Evolutionary conservation across 1,284 basidiomycete genomes (phyloP).

Genomic region (Earliella scabrosa): DNA sequence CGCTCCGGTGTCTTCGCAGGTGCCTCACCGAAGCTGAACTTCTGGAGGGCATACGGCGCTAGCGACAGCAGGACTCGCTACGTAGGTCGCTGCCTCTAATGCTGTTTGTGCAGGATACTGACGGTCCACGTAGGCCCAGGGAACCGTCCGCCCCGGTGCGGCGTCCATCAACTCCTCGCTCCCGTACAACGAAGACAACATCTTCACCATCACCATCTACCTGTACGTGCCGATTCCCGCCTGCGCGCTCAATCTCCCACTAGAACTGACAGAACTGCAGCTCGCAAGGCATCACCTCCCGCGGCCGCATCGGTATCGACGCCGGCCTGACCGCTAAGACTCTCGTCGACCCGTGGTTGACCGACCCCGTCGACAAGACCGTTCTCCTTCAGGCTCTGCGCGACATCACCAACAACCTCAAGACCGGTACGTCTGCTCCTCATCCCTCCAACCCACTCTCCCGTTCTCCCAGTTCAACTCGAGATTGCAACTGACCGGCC

Average conservation of each 20-base stretch:
- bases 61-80: slow-evolving; percentile 53
- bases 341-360: slow-evolving; percentile 61
- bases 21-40: slow-evolving; percentile 66
- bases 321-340: slow-evolving; percentile 52
- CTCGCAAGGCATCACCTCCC: slow-evolving; percentile 58
- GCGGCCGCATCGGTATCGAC: slow-evolving; percentile 64
- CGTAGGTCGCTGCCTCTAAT: slow-evolving; percentile 34
- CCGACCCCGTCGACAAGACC: slow-evolving; percentile 56
- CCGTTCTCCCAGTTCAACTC: no score
- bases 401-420: slow-evolving; percentile 48
- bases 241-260: no score
- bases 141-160: slow-evolving; percentile 67
- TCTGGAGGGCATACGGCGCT: slow-evolving; percentile 59
- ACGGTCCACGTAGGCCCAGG: slow-evolving; percentile 49
- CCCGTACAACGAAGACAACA: slow-evolving; percentile 55
- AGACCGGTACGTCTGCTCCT: slow-evolving; percentile 37
- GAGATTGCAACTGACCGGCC: no score
- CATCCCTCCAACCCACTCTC: no score
- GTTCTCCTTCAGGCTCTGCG: slow-evolving; percentile 54
- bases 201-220: slow-evolving; percentile 66
- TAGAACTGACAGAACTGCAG: slow-evolving; percentile 4
- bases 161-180: slow-evolving; percentile 53
- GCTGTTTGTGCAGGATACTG: no score
- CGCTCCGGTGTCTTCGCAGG: slow-evolving; percentile 61
- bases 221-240: slow-evolving; percentile 38